Percentiles rank a stretch among this genome's conserved stretches.
Evolutionary conservation across 305 asterid genomes (phyloP).

Genomic region (Fraxinus dipetala): DNA sequence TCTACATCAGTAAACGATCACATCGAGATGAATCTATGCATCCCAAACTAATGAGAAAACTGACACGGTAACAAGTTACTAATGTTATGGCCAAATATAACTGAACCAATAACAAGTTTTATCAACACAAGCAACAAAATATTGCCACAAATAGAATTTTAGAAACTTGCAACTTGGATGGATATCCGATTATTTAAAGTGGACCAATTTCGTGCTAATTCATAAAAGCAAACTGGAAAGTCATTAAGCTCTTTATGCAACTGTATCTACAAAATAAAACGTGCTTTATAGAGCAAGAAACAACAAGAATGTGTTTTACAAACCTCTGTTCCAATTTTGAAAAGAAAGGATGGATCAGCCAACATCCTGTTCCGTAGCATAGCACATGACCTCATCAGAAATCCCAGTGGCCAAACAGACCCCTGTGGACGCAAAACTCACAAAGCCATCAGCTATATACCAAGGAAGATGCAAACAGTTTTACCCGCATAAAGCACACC

Average conservation of each 20-base stretch:
- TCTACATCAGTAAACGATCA: constrained; percentile 38
- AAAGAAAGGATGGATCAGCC: constrained; percentile 95
- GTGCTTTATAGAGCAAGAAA: neutral
- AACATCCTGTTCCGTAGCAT: constrained; percentile 92
- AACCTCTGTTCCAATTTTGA: constrained; percentile 97
- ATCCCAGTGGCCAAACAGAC: constrained; percentile 67
- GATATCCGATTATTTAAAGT: neutral
- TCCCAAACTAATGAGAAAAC: neutral
- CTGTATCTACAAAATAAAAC: constrained; percentile 12
- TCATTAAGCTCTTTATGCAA: constrained; percentile 8
- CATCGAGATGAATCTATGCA: neutral
- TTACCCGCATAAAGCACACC: neutral
- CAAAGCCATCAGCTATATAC: constrained; percentile 16
- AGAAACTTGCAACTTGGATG: neutral
- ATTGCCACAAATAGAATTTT: neutral
- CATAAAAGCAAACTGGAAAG: neutral
- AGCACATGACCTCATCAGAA: constrained; percentile 62
- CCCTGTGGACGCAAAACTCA: constrained; percentile 46
- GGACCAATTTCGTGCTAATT: neutral
- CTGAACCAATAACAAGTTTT: neutral
- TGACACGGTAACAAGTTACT: neutral
- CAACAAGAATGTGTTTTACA: constrained; percentile 13
- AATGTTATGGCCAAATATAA: neutral
- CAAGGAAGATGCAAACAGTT: constrained; percentile 5
- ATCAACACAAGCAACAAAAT: neutral